Evolutionary conservation across 176 grass and related monocot species (phyloP).

Genomic region (Miscanthus lutarioriparius): DNA sequence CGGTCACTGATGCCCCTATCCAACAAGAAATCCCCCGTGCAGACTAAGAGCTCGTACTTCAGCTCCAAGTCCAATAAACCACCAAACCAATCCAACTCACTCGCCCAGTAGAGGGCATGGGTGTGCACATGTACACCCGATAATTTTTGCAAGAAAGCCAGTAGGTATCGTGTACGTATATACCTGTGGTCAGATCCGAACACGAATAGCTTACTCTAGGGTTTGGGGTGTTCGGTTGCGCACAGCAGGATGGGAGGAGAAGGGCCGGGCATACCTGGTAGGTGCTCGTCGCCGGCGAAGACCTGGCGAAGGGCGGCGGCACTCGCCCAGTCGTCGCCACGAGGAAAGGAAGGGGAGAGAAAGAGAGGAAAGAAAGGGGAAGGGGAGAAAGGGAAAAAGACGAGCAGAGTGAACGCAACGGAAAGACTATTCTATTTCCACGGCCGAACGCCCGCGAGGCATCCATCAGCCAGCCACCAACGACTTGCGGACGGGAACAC

Average conservation of each 20-base stretch:
- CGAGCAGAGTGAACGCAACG: not conserved
- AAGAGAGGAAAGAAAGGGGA: not conserved
- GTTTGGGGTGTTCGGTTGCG: not conserved
- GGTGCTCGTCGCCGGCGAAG: not conserved
- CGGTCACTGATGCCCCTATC: not conserved
- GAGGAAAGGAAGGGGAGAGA: not conserved
- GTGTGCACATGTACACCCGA: not conserved
- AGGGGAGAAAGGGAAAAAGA: not conserved
- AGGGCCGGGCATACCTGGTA: not conserved
- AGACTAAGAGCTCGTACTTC: not conserved
- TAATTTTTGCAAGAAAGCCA: not conserved
- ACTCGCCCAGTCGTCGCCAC: constrained; percentile 10
- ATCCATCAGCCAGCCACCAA: no score
- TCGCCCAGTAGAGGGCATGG: not conserved
- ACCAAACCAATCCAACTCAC: not conserved
- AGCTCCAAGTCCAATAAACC: not conserved
- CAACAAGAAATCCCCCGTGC: not conserved
- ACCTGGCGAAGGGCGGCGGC: not conserved
- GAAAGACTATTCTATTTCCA: not conserved
- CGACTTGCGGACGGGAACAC: no score
- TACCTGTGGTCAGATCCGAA: constrained; percentile 2
- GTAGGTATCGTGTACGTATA: not conserved
- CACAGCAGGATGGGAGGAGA: not conserved
- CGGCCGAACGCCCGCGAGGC: no score
- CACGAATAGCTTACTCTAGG: not conserved